Conservation (phyloP, 208 protist species). For the Angomonas ambiguus region DNA sequence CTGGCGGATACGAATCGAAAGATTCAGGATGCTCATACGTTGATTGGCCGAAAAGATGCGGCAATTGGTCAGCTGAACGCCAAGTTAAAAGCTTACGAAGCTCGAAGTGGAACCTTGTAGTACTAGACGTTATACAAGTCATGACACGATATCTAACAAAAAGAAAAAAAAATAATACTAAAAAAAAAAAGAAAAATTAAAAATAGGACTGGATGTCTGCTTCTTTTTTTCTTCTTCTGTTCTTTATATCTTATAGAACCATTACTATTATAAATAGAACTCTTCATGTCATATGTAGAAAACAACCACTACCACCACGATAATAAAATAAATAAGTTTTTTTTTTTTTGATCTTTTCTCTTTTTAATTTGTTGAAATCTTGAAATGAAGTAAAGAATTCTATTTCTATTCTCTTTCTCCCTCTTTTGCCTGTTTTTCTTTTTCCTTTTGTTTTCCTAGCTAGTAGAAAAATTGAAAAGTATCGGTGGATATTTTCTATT, state of each 20-base stretch:
- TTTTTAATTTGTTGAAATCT: slow-evolving; percentile 3
- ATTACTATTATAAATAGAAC: no score
- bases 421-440: slow-evolving; percentile 8
- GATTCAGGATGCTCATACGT: slow-evolving; percentile 73
- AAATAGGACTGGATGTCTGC: neutral
- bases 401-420: slow-evolving; percentile 17
- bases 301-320: no score
- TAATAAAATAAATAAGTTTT: neutral
- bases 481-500: neutral
- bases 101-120: slow-evolving; percentile 32
- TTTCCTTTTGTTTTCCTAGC: neutral
- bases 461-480: neutral
- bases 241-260: no score
- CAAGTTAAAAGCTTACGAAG: slow-evolving; percentile 75
- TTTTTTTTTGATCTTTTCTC: slow-evolving; percentile 12
- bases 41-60: slow-evolving; percentile 78
- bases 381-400: no score
- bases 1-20: slow-evolving; percentile 55
- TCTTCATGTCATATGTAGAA: no score
- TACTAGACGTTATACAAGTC: no score
- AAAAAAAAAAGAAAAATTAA: slow-evolving; percentile 1
- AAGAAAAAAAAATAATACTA: neutral
- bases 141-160: no score
- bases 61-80: slow-evolving; percentile 78
- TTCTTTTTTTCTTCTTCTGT: no score